Evolutionary conservation across 2,329 filamentous ascomycete genomes (phyloP), one percentile per base, ranked within the genome.

Genomic region (Phaeosphaeria sp.): DNA sequence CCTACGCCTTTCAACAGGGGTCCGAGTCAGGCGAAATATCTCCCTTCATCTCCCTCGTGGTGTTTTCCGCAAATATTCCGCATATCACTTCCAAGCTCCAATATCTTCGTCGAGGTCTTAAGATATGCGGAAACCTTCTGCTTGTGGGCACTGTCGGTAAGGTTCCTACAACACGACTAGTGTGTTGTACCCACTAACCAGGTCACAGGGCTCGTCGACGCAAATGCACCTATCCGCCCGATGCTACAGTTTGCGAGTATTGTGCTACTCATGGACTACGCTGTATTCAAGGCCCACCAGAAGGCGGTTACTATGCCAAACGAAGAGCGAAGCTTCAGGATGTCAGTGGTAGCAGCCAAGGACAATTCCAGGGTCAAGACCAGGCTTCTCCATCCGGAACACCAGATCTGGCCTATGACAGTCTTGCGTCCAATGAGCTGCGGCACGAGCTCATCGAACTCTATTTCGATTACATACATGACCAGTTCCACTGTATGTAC

Each of bases 401-500:
- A 8, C 49, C 57, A 55, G 55, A 55, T 21, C 60, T 51, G 52
- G 30, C 44, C 17, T 47, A 49, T 15, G 53, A 45, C 30, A 55
- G 62, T 11, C 56, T 68, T 15, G 63, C 66, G 15, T 56, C 59
- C 20, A 57, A 63, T 51, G 51, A 57, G 5, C 39, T 67, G 39
- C 60, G 66, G 49, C 57, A 45, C 17, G 65, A 66, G 30, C 44
- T 69, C 22, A 60, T 65, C 15, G 56, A 49, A 20, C 51, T 69
- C 50, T 69, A 69, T 47, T 69, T 69, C 51, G 65, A 69, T 50
- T 67, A 67, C 57, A 69, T 69, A 0, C 66, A 69, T 46, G 66
- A 69, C 27, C 66, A 69, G 17, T 69, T 66, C 7, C 66, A 69
- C 43, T 69, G 63, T 6, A 65, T 69, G 56, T 69, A 67, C 13